Base-by-base conservation (phyloP, 2,329 filamentous ascomycete genomes). In the Epichloe sibirici region DNA sequence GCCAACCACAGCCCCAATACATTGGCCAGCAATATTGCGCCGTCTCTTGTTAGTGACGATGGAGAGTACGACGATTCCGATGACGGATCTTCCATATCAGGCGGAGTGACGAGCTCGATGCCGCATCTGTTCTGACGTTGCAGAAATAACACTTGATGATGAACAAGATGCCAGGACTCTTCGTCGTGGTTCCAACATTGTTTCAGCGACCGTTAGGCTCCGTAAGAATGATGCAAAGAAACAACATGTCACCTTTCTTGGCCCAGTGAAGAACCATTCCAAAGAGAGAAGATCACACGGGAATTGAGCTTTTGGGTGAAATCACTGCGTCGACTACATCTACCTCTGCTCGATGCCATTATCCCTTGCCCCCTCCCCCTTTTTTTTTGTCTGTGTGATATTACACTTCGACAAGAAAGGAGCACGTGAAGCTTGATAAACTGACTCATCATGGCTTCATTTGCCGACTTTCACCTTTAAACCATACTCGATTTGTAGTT, bases 21-120 rank as follows among this genome's bases (percentile, higher is more conserved):
- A 0, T 69, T 83, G 45, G 75, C 83, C 49, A 86, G 84, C 65
- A 88, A 88, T 66, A 86, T 87, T 58, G 85, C 86, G 8, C 86
- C 86, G 23, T 89, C 85, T 60, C 75, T 90, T 48, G 85, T 90
- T 62, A 88, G 85, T 67, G 86, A 90, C 66, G 85, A 89, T 62
- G 84, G 85, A 59, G 86, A 89, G 63, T 88, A 86, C 61, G 85
- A 86, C 58, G 83, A 85, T 52, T 87, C 83, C 1, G 81, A 85
- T 53, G 80, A 81, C 54, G 77, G 74, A 45, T 85, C 80, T 4
- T 76, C 76, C 3, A 71, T 75, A 44, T 83, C 81, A 4, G 81
- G 81, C 28, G 71, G 71, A 78, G 75, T 52, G 78, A 81, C 48
- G 73, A 70, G 53, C 65, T 78, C 39, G 82, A 82, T 28, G 73